Evolutionary conservation across 176 grass and related monocot genomes (phyloP).

Genomic region (Bromus sterilis): DNA sequence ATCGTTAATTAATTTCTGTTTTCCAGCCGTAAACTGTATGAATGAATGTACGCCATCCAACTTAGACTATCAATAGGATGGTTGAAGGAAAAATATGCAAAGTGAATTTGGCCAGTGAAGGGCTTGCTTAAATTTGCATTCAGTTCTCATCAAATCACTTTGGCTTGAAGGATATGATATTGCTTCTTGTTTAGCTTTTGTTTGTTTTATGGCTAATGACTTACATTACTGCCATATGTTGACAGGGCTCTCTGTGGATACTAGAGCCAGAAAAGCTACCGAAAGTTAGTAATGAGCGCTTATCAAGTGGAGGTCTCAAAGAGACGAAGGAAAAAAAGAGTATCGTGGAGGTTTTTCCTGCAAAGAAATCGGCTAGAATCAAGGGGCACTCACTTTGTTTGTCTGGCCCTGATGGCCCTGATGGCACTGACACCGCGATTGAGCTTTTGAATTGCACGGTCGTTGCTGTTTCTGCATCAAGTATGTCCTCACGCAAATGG

Average conservation of each 20-base stretch:
- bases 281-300: constrained; percentile 46
- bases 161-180: neutral
- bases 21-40: neutral
- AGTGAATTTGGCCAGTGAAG: neutral
- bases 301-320: constrained; percentile 38
- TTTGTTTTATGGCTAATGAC: neutral
- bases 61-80: neutral
- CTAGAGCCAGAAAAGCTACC: constrained; percentile 76
- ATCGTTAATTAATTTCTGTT: neutral
- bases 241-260: constrained; percentile 79
- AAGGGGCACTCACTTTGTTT: constrained; percentile 53
- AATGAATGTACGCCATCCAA: neutral
- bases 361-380: constrained; percentile 69
- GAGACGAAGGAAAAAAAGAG: constrained; percentile 50
- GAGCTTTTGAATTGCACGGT: constrained; percentile 59
- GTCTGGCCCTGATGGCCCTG: constrained; percentile 51
- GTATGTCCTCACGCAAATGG: constrained; percentile 79
- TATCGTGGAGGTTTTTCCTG: constrained; percentile 68
- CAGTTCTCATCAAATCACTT: neutral
- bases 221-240: neutral
- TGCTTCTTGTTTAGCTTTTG: neutral
- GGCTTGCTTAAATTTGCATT: neutral
- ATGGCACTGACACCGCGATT: constrained; percentile 53
- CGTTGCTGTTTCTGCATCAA: constrained; percentile 72
- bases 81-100: neutral